Percentiles rank a stretch among this genome's conserved stretches.
phyloP scores from a whole-genome alignment of 345 rosid genomes.

The Murraya koenigii region DNA sequence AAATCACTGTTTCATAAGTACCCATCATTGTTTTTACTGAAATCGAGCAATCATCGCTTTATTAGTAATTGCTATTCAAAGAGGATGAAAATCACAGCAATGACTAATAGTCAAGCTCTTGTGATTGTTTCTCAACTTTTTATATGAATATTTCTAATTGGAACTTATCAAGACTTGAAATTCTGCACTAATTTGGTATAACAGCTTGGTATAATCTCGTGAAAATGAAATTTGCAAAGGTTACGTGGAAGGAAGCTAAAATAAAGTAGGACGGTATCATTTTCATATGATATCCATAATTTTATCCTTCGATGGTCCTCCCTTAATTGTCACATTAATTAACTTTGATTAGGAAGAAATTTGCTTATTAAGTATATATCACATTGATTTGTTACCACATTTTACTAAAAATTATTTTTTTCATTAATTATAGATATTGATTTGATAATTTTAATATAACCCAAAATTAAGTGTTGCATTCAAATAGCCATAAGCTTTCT shows the following conservation, averaged over 20 bases:
- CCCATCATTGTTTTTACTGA: neutral
- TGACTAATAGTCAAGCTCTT: neutral
- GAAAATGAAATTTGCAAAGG: neutral
- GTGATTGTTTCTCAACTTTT: neutral
- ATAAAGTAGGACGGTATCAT: conserved; percentile 11
- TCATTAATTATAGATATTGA: too few relatives aligned
- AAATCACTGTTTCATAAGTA: neutral
- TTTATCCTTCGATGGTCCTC: neutral
- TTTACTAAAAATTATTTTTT: too few relatives aligned
- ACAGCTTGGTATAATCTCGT: neutral
- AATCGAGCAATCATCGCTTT: neutral
- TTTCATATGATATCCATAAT: neutral
- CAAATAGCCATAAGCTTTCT: too few relatives aligned
- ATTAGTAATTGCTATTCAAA: neutral
- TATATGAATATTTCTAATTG: neutral
- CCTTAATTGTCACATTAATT: neutral
- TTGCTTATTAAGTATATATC: neutral
- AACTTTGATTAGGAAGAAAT: neutral
- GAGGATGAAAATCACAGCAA: neutral
- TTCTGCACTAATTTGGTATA: neutral
- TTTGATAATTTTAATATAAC: too few relatives aligned
- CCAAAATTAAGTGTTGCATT: too few relatives aligned
- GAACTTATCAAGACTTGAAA: neutral
- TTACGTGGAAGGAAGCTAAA: conserved; percentile 6
- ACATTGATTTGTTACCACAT: neutral